phyloP scores from a whole-genome alignment of 306 rosid species.

The Purshia tridentata region DNA sequence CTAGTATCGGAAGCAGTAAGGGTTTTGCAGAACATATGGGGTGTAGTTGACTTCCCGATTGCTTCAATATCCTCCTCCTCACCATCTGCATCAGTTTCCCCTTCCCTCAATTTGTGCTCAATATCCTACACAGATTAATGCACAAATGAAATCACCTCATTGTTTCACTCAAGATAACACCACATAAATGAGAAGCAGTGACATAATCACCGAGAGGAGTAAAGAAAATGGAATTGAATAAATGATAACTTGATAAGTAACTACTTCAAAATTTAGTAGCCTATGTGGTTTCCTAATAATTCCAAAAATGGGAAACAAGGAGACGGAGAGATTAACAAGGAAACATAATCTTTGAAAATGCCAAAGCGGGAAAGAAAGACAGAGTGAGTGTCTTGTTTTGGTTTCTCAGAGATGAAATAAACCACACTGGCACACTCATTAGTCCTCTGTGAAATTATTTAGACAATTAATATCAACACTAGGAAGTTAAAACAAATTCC shows the following conservation, averaged over 20 bases:
- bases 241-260: neutral
- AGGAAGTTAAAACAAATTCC: slow-evolving; percentile 12
- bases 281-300: neutral
- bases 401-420: neutral
- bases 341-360: neutral
- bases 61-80: slow-evolving; percentile 72
- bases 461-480: neutral
- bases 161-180: neutral
- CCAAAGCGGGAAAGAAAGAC: slow-evolving; percentile 2
- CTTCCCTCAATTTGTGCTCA: slow-evolving; percentile 51
- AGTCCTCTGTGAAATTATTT: neutral
- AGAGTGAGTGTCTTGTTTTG: neutral
- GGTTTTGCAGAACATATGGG: slow-evolving; percentile 99
- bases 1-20: slow-evolving; percentile 98
- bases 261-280: neutral
- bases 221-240: neutral
- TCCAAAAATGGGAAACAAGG: neutral
- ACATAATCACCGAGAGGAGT: neutral
- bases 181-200: neutral
- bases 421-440: neutral
- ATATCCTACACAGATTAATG: slow-evolving; percentile 44
- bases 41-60: slow-evolving; percentile 67
- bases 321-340: neutral
- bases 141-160: slow-evolving; percentile 23
- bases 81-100: slow-evolving; percentile 52